These are phyloP conservation scores for Nakaseomyces sp. DNA, from an alignment of 1,139 yeast species.

Conservation along the genomic window DNA sequence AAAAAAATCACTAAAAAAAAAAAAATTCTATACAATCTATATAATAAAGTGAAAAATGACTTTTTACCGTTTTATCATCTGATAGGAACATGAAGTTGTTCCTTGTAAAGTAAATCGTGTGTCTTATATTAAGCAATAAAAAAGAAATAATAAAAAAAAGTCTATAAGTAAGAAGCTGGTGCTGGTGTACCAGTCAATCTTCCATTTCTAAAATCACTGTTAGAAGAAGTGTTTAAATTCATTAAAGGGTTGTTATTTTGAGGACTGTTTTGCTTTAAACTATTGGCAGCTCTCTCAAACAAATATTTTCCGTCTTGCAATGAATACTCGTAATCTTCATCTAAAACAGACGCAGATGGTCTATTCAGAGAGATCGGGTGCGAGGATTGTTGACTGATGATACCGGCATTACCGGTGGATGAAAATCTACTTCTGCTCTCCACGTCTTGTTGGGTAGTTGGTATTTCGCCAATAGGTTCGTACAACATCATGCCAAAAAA, in stretches of 20 bases:
- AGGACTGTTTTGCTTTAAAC: conserved; percentile 10
- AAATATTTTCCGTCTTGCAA: conserved; percentile 30
- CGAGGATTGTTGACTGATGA: conserved; percentile 1
- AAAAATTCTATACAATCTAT: too few relatives aligned
- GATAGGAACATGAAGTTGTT: too few relatives aligned
- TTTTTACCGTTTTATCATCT: too few relatives aligned
- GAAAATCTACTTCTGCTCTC: conserved; percentile 6
- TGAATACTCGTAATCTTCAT: conserved; percentile 29
- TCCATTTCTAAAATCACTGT: background rate
- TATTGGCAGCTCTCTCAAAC: conserved; percentile 28
- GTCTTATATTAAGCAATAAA: too few relatives aligned
- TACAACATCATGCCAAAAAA: conserved; percentile 29
- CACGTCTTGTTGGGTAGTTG: conserved; percentile 9
- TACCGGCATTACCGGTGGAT: conserved; percentile 7
- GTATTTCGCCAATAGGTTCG: conserved; percentile 15
- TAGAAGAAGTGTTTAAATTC: background rate
- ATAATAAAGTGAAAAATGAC: too few relatives aligned
- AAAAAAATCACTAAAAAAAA: too few relatives aligned
- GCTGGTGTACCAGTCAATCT: conserved; percentile 1
- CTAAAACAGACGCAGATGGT: conserved; percentile 15
- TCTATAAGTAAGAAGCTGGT: conserved; percentile 3
- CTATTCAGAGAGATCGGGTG: background rate
- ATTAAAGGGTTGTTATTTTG: conserved; percentile 3
- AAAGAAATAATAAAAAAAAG: background rate
- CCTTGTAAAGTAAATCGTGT: too few relatives aligned